phyloP scores from a whole-genome alignment of 192 early-diverging fungal genomes.

The Coemansia umbellata region DNA sequence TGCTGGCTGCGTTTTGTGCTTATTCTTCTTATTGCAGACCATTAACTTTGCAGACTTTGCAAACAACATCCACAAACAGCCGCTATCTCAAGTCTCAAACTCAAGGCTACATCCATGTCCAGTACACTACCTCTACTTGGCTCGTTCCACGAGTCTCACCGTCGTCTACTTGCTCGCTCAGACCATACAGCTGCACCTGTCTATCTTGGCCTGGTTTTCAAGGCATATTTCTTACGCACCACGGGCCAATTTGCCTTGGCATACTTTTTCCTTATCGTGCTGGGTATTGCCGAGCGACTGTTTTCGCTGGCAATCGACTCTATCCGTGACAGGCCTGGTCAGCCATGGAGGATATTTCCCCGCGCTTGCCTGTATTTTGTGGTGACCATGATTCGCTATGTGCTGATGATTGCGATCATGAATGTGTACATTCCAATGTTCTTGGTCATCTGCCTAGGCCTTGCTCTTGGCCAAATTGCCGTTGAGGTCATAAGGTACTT shows the following conservation, averaged over 20 bases:
- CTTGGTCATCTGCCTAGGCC: constrained; percentile 31
- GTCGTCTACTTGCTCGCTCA: constrained; percentile 17
- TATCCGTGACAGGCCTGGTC: constrained; percentile 47
- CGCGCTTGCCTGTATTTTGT: constrained; percentile 48
- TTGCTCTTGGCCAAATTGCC: constrained; percentile 41
- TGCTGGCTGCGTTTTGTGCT: too few species aligned
- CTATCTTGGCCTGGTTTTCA: constrained; percentile 42
- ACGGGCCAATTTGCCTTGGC: constrained; percentile 30
- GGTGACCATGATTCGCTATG: constrained; percentile 42
- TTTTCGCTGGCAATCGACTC: constrained; percentile 36
- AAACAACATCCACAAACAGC: neutral
- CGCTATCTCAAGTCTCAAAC: neutral
- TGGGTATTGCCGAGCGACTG: constrained; percentile 43
- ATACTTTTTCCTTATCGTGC: constrained; percentile 45
- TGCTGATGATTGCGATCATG: constrained; percentile 50
- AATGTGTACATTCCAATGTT: constrained; percentile 30
- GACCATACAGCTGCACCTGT: neutral
- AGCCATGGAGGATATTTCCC: constrained; percentile 49
- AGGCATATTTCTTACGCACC: constrained; percentile 28
- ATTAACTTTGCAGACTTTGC: neutral
- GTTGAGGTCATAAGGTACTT: constrained; percentile 39
- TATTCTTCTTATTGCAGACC: neutral
- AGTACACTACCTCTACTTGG: constrained; percentile 5
- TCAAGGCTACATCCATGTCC: constrained; percentile 6
- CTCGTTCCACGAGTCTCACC: constrained; percentile 26